A percentile compares a stretch with the other conserved stretches of the same genome.
Conservation (phyloP, 116 monocot genomes). For the Dioscorea cayenensis region DNA sequence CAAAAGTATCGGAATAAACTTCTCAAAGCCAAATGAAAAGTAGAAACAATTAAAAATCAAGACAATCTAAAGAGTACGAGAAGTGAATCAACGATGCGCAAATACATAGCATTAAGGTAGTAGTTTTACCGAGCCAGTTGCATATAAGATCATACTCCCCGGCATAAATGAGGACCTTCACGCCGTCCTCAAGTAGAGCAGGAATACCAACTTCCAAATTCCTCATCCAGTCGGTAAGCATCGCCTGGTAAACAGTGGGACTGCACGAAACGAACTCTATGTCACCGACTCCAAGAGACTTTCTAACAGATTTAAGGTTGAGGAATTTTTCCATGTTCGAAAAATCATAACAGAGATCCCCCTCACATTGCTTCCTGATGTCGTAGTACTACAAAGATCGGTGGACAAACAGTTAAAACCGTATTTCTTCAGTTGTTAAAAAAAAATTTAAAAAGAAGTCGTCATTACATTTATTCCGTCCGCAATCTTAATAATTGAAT, state of each 20-base stretch:
- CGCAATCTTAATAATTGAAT: constrained; percentile 52
- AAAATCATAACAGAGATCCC: constrained; percentile 75
- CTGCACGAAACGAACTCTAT: constrained; percentile 77
- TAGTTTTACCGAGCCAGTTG: constrained; percentile 79
- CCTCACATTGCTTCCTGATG: constrained; percentile 62
- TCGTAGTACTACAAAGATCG: constrained; percentile 53
- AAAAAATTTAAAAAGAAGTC: neutral
- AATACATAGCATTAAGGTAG: neutral
- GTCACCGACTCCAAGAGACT: constrained; percentile 64
- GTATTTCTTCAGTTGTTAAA: neutral
- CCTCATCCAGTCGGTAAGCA: constrained; percentile 83
- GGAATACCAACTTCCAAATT: constrained; percentile 90
- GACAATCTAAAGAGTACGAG: too few species aligned
- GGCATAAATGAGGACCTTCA: constrained; percentile 76
- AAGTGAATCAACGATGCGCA: neutral
- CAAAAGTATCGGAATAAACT: too few species aligned
- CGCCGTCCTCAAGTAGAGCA: constrained; percentile 71
- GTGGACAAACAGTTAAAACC: neutral
- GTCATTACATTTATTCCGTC: constrained; percentile 65
- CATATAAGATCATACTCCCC: constrained; percentile 94
- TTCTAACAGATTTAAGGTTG: constrained; percentile 47
- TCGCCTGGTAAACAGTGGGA: constrained; percentile 57
- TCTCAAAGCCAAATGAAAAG: too few species aligned
- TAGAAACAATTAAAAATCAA: too few species aligned
- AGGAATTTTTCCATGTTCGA: constrained; percentile 89